These are phyloP conservation scores for Dovyalis caffra DNA, from an alignment of 345 rosid species.

Conservation along the genomic window DNA sequence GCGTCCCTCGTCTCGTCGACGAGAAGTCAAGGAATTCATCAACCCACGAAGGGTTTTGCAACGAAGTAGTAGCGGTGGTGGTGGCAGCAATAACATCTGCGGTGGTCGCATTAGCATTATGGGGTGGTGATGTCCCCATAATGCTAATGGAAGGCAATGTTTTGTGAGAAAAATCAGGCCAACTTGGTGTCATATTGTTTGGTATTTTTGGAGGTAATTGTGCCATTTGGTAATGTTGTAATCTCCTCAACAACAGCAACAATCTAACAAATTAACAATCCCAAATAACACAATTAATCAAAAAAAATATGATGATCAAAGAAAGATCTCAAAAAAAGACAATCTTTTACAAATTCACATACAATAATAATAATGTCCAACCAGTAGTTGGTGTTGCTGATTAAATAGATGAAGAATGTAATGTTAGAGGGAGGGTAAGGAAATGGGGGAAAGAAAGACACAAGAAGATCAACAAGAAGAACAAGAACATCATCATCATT, in stretches of 20 bases:
- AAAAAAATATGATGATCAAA: neutral
- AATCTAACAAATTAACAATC: neutral
- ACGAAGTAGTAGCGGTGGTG: neutral
- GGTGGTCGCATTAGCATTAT: slow-evolving; percentile 24
- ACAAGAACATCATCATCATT: neutral
- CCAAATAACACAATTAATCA: neutral
- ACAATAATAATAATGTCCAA: neutral
- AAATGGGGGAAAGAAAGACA: neutral
- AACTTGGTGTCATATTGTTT: slow-evolving; percentile 49
- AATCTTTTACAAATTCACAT: neutral
- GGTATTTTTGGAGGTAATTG: slow-evolving; percentile 96
- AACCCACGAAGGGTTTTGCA: slow-evolving; percentile 26
- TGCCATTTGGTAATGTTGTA: slow-evolving; percentile 45
- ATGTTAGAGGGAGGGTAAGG: neutral
- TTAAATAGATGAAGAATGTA: slow-evolving; percentile 5
- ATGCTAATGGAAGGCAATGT: slow-evolving; percentile 27
- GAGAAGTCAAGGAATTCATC: slow-evolving; percentile 41
- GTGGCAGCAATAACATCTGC: neutral
- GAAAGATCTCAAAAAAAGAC: neutral
- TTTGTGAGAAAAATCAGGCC: slow-evolving; percentile 71
- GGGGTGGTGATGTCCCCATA: slow-evolving; percentile 14
- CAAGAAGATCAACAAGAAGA: neutral
- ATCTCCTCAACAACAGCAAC: neutral
- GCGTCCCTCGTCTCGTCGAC: slow-evolving; percentile 27
- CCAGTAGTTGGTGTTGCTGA: no score